Evolutionary conservation across 768 basidiomycete species (phyloP).

Genomic region (Rhodotorula taiwanensis): DNA sequence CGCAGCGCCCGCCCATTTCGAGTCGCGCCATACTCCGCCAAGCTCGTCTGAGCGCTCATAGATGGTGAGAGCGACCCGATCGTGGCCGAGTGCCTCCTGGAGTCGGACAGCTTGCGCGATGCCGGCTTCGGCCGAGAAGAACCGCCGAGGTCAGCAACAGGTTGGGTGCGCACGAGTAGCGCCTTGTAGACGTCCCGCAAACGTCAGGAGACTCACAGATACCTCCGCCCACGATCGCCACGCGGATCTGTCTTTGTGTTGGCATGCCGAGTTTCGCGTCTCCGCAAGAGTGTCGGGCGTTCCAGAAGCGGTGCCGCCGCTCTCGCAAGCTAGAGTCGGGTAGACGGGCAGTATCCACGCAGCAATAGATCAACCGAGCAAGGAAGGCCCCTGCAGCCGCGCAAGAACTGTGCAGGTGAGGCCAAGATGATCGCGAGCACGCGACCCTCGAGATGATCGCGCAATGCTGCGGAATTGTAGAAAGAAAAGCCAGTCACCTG

Average conservation of each 20-base stretch:
- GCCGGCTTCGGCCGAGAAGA: slow-evolving; percentile 9
- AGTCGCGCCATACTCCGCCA: slow-evolving; percentile 34
- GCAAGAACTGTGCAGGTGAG: too few relatives aligned
- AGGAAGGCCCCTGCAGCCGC: too few relatives aligned
- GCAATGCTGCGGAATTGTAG: too few relatives aligned
- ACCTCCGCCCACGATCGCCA: slow-evolving; percentile 33
- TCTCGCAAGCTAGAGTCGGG: too few relatives aligned
- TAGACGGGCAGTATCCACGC: too few relatives aligned
- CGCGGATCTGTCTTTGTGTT: background rate
- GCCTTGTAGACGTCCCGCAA: too few relatives aligned
- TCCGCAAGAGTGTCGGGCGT: background rate
- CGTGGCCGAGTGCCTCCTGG: slow-evolving; percentile 26
- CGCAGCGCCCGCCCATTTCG: slow-evolving; percentile 28
- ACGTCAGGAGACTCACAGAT: slow-evolving; percentile 9
- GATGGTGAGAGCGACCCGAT: slow-evolving; percentile 19
- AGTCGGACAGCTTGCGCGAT: slow-evolving; percentile 36
- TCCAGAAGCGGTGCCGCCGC: too few relatives aligned
- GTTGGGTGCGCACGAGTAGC: too few relatives aligned
- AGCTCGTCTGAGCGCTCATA: slow-evolving; percentile 17
- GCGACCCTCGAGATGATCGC: too few relatives aligned
- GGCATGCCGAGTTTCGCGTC: background rate
- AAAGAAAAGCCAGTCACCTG: too few relatives aligned
- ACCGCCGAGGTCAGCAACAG: background rate
- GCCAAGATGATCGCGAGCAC: too few relatives aligned
- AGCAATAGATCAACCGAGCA: too few relatives aligned